Evolutionary conservation across 371 early-diverging fungal genomes (phyloP), one percentile per base, ranked within the genome.

Genomic region (Mucor indicus): DNA sequence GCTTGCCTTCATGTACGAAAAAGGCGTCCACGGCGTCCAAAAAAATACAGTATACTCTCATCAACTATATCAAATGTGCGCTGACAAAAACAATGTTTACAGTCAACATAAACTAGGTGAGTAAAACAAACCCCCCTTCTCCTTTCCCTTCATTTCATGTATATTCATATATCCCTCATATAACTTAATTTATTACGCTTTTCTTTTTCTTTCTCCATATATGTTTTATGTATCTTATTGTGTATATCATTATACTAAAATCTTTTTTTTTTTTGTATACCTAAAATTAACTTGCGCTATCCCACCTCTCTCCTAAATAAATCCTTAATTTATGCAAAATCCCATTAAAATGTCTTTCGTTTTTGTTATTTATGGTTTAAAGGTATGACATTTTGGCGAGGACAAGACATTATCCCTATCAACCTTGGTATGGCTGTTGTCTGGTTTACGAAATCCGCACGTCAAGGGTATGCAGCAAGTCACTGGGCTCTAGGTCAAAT

Each of bases 401-500:
- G 69, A 39, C 39, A 48, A 15, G 49, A 45, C 25, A 44, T 50
- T 41, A 40, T 55, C 16, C 46, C 54, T 2, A 64, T 64, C 23
- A 62, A 69, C 40, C 55, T 64, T 13, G 57, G 55, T 29, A 50
- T 62, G 43, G 71, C 71, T 16, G 54, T 64, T 11, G 44, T 54
- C n/a, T 67, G 64, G 61, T 67, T 71, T 39, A 67, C 64, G 9
- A 41, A 48, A 21, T 55, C 71, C 7, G 71, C 71, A 23, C 48
- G 43, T 9, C 67, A 67, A 52, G 55, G 57, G 1, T 59, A 59
- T 21, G 44, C 58, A 21, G 48, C 49, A 11, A 71, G 71, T 19
- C 59, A 64, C 30, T 71, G 64, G 64, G 71, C 64, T 7, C 52
- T 72, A 11, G 73, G 73, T 4, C 64, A 66, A 36, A 66, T 72